These are phyloP conservation scores for Colletotrichum eleusines DNA, from an alignment of 2,329 filamentous ascomycete genomes.

Conservation along the genomic window DNA sequence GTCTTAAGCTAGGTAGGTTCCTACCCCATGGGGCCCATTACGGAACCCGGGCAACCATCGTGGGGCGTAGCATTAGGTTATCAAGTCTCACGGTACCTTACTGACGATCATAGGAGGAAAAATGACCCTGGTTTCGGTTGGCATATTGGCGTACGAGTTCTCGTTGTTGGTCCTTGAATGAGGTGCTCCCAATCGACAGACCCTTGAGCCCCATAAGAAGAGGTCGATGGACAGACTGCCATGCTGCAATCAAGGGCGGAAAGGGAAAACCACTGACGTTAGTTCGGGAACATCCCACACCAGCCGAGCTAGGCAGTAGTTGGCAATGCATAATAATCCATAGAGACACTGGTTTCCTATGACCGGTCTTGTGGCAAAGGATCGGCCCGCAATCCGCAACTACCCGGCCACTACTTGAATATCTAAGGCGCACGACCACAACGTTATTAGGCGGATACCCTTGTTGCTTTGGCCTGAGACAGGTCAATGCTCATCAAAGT, in stretches of 20 bases:
- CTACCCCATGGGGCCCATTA: too few relatives aligned
- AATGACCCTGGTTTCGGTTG: background rate
- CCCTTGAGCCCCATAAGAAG: background rate
- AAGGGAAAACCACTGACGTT: background rate
- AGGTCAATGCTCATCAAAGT: background rate
- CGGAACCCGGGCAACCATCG: too few relatives aligned
- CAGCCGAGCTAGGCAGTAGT: background rate
- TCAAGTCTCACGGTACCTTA: too few relatives aligned
- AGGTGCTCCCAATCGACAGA: background rate
- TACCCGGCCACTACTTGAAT: background rate
- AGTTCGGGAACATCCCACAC: too few relatives aligned
- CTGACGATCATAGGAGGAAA: background rate
- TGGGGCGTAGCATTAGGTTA: too few relatives aligned
- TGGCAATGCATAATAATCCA: background rate
- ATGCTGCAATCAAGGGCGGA: background rate
- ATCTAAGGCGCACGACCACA: conserved; percentile 23
- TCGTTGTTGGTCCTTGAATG: too few relatives aligned
- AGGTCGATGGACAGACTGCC: background rate
- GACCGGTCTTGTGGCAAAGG: conserved; percentile 18
- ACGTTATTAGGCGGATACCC: conserved; percentile 31
- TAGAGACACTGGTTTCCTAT: background rate
- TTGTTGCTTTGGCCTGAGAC: background rate
- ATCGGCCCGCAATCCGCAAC: conserved; percentile 26
- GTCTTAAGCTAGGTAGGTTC: too few relatives aligned
- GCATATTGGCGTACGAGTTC: too few relatives aligned